These are phyloP conservation scores for Brassica hybrid DNA, from an alignment of 441 rosid species.

Conservation along the genomic window DNA sequence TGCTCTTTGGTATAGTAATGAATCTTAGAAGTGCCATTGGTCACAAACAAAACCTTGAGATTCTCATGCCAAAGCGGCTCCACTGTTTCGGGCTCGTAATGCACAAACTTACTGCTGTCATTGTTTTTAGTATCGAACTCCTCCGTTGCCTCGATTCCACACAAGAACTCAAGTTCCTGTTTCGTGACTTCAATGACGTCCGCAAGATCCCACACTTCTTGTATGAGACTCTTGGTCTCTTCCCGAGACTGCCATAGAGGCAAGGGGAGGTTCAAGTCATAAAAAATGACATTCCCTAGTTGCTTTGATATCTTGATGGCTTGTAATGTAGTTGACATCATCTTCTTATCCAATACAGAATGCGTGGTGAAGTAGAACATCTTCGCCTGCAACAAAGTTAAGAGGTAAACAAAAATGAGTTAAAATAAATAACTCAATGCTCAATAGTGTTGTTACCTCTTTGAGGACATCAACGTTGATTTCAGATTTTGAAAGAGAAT, in stretches of 20 bases:
- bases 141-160: slow-evolving; percentile 70
- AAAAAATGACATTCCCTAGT: slow-evolving; percentile 72
- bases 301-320: slow-evolving; percentile 78
- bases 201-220: slow-evolving; percentile 78
- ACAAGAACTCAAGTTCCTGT: slow-evolving; percentile 91
- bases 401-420: slow-evolving; percentile 20
- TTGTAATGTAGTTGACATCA: slow-evolving; percentile 70
- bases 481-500: slow-evolving; percentile 77
- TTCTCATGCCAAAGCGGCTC: slow-evolving; percentile 83
- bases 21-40: slow-evolving; percentile 92
- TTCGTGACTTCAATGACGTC: slow-evolving; percentile 81
- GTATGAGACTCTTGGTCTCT: slow-evolving; percentile 73
- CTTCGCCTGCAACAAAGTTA: slow-evolving; percentile 65
- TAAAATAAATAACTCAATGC: not conserved
- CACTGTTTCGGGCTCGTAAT: slow-evolving; percentile 65
- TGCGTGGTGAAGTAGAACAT: slow-evolving; percentile 87
- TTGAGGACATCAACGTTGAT: slow-evolving; percentile 84
- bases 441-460: too few relatives aligned
- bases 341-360: slow-evolving; percentile 73
- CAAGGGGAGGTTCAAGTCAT: slow-evolving; percentile 81
- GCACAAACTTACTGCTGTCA: slow-evolving; percentile 65
- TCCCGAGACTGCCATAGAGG: slow-evolving; percentile 81
- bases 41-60: slow-evolving; percentile 82
- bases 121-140: slow-evolving; percentile 74
- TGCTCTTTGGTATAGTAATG: slow-evolving; percentile 86